phyloP scores from a whole-genome alignment of 306 rosid genomes.

The Prunus persica region Prunus_persica_NCBIv2 NC_034013.1:18419501-18420000 shows the following conservation, averaged over 20 bases:
- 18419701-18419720: background rate
- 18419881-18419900: background rate
- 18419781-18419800: background rate
- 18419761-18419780: background rate
- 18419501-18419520: background rate
- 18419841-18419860: background rate
- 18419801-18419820: background rate
- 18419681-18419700: background rate
- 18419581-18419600: background rate
- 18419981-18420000: conserved; percentile 84
- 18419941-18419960: conserved; percentile 59
- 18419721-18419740: background rate
- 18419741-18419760: background rate
- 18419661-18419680: background rate
- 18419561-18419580: background rate
- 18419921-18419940: conserved; percentile 9
- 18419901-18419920: background rate
- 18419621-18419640: background rate
- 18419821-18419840: background rate
- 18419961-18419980: conserved; percentile 81
- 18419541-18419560: background rate
- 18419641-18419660: background rate
- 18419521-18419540: background rate
- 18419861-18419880: background rate
- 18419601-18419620: background rate